Conservation (phyloP, 2,329 filamentous ascomycete genomes). For the Pezicula neosporulosa region DNA sequence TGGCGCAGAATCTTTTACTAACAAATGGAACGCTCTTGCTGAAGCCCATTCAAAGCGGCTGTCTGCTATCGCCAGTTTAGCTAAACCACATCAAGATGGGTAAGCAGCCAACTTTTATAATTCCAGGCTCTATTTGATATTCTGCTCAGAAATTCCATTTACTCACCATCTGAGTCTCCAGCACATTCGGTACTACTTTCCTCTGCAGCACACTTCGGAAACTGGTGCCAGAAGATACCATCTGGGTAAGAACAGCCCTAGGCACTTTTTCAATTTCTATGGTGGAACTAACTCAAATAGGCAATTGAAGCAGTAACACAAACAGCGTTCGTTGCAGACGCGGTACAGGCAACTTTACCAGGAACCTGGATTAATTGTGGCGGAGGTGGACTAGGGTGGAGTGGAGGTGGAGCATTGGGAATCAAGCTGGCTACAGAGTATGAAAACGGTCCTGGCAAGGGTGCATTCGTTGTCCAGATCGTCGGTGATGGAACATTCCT, state of each 20-base stretch:
- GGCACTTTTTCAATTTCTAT: too few species aligned
- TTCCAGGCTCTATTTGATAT: too few species aligned
- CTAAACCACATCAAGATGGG: constrained; percentile 57
- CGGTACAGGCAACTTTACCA: constrained; percentile 63
- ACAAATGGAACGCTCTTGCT: constrained; percentile 52
- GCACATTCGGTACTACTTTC: constrained; percentile 45
- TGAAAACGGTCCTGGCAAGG: constrained; percentile 44
- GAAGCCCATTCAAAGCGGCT: constrained; percentile 56
- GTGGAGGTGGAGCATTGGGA: constrained; percentile 70
- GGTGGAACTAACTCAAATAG: too few species aligned
- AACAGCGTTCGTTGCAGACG: constrained; percentile 63
- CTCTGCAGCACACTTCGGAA: constrained; percentile 46
- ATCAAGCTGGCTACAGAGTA: constrained; percentile 65
- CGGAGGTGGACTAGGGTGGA: constrained; percentile 78
- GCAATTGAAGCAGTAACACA: constrained; percentile 78
- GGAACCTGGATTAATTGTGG: constrained; percentile 80
- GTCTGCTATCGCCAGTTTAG: constrained; percentile 52
- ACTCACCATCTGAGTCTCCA: too few species aligned
- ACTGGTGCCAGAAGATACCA: constrained; percentile 58
- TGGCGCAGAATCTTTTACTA: constrained; percentile 29
- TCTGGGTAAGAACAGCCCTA: constrained; percentile 42
- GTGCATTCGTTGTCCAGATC: constrained; percentile 59
- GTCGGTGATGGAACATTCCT: constrained; percentile 67
- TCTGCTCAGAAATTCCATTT: too few species aligned
- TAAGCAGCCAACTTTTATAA: too few species aligned